phyloP scores from a whole-genome alignment of 305 asterid species.

The Lippia alba region DNA sequence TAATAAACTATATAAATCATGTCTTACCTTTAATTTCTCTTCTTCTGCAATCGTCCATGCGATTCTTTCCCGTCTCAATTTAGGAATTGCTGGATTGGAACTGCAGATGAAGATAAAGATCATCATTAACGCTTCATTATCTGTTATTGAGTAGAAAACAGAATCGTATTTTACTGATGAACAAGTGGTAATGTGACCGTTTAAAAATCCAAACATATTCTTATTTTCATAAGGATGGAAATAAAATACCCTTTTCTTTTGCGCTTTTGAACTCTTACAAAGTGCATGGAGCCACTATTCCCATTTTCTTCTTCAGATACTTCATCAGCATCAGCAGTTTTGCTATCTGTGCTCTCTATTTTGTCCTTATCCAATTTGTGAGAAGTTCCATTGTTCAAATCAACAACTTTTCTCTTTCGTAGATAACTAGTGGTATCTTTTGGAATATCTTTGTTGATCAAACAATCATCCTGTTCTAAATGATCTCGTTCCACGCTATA shows the following conservation, averaged over 20 bases:
- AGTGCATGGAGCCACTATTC: conserved; percentile 44
- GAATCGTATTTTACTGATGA: background rate
- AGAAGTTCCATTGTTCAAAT: conserved; percentile 18
- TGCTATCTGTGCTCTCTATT: conserved; percentile 17
- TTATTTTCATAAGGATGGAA: conserved; percentile 20
- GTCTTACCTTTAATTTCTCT: conserved; percentile 61
- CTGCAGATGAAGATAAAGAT: conserved; percentile 55
- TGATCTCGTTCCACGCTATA: conserved; percentile 33
- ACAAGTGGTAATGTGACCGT: conserved; percentile 6
- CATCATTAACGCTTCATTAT: conserved; percentile 7
- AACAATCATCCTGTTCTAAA: conserved; percentile 39
- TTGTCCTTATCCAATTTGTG: conserved; percentile 19
- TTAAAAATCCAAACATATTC: conserved; percentile 18
- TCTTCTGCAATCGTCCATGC: conserved; percentile 78
- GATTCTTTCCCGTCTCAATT: conserved; percentile 48
- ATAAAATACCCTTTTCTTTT: conserved; percentile 50
- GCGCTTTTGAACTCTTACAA: conserved; percentile 45
- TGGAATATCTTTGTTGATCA: conserved; percentile 38
- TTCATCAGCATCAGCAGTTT: conserved; percentile 41
- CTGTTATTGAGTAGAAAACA: background rate
- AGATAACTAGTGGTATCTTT: conserved; percentile 36
- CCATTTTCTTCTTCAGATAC: conserved; percentile 57
- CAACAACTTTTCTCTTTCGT: conserved; percentile 33
- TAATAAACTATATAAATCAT: conserved; percentile 1
- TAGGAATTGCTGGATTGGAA: conserved; percentile 45